Evolutionary conservation across 2,329 filamentous ascomycete species (phyloP).

Genomic region (Colletotrichum musicola): DNA sequence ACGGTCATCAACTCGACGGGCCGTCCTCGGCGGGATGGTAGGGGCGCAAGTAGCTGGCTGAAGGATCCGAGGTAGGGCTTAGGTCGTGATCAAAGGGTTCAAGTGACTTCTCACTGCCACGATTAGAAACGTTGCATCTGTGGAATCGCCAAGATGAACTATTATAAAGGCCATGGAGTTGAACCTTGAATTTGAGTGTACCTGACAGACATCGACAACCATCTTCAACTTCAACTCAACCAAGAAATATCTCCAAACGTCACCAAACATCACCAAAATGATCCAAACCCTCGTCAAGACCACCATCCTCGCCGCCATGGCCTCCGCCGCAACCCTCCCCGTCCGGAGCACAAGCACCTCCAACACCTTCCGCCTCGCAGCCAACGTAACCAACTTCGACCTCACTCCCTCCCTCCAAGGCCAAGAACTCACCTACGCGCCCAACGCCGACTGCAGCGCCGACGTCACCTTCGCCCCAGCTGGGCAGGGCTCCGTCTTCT

Average conservation of each 20-base stretch:
- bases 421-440: constrained; percentile 13
- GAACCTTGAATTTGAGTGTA: not conserved
- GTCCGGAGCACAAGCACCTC: not conserved
- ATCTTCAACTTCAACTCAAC: not conserved
- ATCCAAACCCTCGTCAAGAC: not conserved
- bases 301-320: not conserved
- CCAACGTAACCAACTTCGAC: constrained; percentile 12
- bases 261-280: constrained; percentile 7
- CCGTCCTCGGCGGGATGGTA: not conserved
- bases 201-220: not conserved
- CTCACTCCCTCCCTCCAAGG: constrained; percentile 22
- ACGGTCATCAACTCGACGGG: not conserved
- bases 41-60: not conserved
- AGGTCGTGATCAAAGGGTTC: not conserved
- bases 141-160: not conserved
- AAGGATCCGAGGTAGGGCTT: constrained; percentile 17
- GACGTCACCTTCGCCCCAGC: not conserved
- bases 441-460: constrained; percentile 9
- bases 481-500: not conserved
- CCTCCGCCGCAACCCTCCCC: constrained; percentile 4
- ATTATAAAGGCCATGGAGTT: not conserved
- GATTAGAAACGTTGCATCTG: not conserved
- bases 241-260: not conserved
- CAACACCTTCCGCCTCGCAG: constrained; percentile 18
- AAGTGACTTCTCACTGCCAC: constrained; percentile 1